Percentiles rank a stretch among this genome's conserved stretches.
Conservation (phyloP, 306 rosid genomes). For the Psophocarpus tetragonolobus region DNA sequence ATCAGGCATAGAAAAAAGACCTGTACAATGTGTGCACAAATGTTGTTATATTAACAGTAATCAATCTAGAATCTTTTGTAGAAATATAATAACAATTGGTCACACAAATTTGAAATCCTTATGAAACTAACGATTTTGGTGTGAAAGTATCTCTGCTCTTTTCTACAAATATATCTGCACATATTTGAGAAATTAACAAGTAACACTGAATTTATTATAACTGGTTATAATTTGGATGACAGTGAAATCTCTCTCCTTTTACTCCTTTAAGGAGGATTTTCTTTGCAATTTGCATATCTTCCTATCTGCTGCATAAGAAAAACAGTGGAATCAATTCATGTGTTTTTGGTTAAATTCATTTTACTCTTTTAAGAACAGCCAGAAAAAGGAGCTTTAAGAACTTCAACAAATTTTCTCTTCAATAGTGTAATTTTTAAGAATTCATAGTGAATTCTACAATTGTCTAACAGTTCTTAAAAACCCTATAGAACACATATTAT, state of each 20-base stretch:
- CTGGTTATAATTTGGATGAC: neutral
- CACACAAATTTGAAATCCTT: neutral
- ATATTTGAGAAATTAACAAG: neutral
- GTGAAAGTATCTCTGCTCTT: neutral
- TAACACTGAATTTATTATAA: neutral
- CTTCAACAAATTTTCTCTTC: too few species aligned
- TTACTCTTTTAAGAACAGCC: too few species aligned
- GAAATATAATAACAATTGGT: neutral
- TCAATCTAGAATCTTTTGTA: neutral
- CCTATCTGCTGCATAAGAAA: neutral
- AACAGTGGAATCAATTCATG: neutral
- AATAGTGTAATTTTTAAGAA: too few species aligned
- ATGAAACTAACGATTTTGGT: neutral
- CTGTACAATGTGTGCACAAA: conserved; percentile 40
- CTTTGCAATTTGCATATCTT: neutral
- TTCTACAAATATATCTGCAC: neutral
- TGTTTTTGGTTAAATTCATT: neutral
- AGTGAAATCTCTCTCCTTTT: neutral
- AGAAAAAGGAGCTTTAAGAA: too few species aligned
- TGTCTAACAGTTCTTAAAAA: too few species aligned
- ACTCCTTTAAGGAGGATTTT: neutral
- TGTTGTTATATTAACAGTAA: neutral
- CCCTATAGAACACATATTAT: too few species aligned
- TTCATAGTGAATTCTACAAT: too few species aligned
- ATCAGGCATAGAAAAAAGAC: conserved; percentile 68